These are phyloP conservation scores for Hydnomerulius pinastri DNA, from an alignment of 768 basidiomycete genomes.

Conservation along the genomic window DNA sequence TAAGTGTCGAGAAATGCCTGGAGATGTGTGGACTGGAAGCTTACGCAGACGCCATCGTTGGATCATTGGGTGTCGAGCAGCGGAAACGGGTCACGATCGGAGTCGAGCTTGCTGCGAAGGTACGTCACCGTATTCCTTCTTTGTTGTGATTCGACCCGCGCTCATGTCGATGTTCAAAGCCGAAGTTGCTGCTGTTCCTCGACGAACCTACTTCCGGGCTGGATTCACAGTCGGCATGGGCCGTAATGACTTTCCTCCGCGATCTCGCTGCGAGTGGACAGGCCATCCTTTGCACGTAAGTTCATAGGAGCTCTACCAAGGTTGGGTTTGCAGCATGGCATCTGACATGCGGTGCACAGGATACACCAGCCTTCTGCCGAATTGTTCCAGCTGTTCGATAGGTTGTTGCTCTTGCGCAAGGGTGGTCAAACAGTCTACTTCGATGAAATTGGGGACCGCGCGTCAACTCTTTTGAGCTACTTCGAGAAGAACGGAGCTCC, in stretches of 20 bases:
- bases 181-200: constrained; percentile 50
- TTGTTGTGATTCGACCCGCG: neutral
- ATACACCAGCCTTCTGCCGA: constrained; percentile 40
- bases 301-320: neutral
- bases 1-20: constrained; percentile 53
- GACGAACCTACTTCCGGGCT: constrained; percentile 59
- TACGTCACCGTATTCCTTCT: constrained; percentile 17
- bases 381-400: constrained; percentile 50
- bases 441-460: constrained; percentile 36
- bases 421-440: constrained; percentile 72
- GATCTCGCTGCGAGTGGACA: constrained; percentile 52
- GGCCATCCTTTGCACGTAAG: constrained; percentile 53
- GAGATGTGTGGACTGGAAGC: constrained; percentile 63
- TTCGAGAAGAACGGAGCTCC: constrained; percentile 11
- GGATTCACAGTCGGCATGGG: constrained; percentile 50
- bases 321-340: neutral
- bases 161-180: constrained; percentile 17
- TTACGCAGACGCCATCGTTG: constrained; percentile 61
- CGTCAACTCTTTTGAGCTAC: constrained; percentile 5
- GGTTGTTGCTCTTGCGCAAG: constrained; percentile 52
- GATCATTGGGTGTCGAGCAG: constrained; percentile 47
- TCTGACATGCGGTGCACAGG: neutral
- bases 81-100: constrained; percentile 57
- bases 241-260: constrained; percentile 45
- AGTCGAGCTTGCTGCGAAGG: constrained; percentile 57